Base-by-base conservation (phyloP, 345 rosid species). In the Noccaea bulbosa region DNA sequence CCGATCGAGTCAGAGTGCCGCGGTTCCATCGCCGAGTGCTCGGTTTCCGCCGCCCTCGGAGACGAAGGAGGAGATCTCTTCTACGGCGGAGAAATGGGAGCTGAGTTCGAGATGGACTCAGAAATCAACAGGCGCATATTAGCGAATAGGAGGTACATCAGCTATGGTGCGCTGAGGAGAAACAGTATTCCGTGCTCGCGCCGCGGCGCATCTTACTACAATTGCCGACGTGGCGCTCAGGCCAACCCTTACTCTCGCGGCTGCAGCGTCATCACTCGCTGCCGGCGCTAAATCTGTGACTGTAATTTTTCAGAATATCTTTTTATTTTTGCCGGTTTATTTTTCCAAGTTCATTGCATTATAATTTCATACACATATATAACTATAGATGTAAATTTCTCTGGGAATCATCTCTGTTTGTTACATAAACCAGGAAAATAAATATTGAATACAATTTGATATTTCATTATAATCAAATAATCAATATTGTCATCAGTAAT, bases 141-240 rank as follows among this genome's bases (percentile, higher is more conserved):
- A 72, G 91, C 88, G 0, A 45, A 75, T 2, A 70, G 12, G 64
- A 73, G 76, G 69, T 91, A 91, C 79, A 87, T 94, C 9, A 86
- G 98, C 94, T 93, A 93, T 72, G 96, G 94, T 44, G 94, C 97
- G 63, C 88, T 93, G 60, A 78, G 85, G 85, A 83, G 88, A 76
- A 83, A 87, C 90, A 76, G 59, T 24, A 84, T 93, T 0, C 97
- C 98, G 0, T 93, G 98, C 78, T 93, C 97, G 1, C 67, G 89
- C 30, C 91, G 98, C 14, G 96, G 98, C 14, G 88, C 94, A 11
- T 91, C 97, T 67, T 93, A 93, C 79, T 93, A 89, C 73, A 91
- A 91, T 67, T 93, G 98, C 78, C 78, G 69, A 49, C 77, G 78
- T 40, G 97, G 97, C 0, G 91, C 76, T 11, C 85, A 76, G 56